Evolutionary conservation across 345 rosid genomes (phyloP).

Genomic region (Cardamine occulta): DNA sequence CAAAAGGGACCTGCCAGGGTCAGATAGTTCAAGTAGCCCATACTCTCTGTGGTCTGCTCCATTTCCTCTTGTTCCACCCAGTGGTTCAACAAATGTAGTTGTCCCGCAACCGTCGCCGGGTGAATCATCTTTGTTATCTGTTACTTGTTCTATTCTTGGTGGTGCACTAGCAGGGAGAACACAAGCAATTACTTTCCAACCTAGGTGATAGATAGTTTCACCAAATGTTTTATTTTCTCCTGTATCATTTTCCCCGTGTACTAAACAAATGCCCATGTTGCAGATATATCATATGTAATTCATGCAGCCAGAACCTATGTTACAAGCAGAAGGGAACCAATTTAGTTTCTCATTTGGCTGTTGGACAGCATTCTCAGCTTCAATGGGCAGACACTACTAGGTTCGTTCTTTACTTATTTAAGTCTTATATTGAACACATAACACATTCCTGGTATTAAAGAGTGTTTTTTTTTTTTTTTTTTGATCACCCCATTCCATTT

Average conservation of each 20-base stretch:
- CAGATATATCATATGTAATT: constrained; percentile 89
- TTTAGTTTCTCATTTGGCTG: constrained; percentile 59
- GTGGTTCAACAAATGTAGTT: constrained; percentile 80
- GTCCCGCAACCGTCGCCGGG: constrained; percentile 66
- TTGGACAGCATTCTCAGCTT: constrained; percentile 82
- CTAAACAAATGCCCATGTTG: constrained; percentile 26
- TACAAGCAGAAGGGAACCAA: constrained; percentile 92
- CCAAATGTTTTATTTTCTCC: constrained; percentile 17
- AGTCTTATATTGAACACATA: too few relatives aligned
- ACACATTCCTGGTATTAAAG: too few relatives aligned
- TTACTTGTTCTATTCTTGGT: constrained; percentile 63
- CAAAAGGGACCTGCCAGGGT: constrained; percentile 53
- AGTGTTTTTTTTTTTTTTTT: not conserved
- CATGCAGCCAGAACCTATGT: constrained; percentile 77
- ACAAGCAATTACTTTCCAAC: constrained; percentile 84
- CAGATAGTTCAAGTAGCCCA: constrained; percentile 47
- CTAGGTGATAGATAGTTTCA: constrained; percentile 53
- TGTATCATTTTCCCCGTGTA: constrained; percentile 23
- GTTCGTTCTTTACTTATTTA: constrained; percentile 45
- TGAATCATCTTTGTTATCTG: constrained; percentile 79
- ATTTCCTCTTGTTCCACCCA: constrained; percentile 77
- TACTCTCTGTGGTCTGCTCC: constrained; percentile 70
- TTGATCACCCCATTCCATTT: not conserved
- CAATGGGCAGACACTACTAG: constrained; percentile 83
- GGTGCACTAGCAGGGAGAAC: constrained; percentile 79